phyloP scores from a whole-genome alignment of 176 grass and related monocot genomes.

The Paspalum notatum region DNA sequence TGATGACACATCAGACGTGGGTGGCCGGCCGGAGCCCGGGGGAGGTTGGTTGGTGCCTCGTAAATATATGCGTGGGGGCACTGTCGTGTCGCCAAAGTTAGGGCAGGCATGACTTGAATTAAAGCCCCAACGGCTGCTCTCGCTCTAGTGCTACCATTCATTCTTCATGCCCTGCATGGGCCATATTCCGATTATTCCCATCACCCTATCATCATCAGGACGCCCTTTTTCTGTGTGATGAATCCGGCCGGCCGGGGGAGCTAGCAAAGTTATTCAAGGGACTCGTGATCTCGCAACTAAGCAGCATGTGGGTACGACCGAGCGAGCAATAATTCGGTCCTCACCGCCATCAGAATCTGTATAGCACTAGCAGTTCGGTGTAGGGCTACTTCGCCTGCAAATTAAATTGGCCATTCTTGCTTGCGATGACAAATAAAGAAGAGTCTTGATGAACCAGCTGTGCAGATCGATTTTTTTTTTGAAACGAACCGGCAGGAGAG shows the following conservation, averaged over 20 bases:
- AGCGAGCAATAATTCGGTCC: constrained; percentile 23
- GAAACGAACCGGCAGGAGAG: too few species aligned
- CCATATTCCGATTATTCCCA: neutral
- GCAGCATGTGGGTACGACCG: neutral
- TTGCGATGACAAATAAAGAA: too few species aligned
- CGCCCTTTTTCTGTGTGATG: constrained; percentile 3
- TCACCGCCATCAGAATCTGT: neutral
- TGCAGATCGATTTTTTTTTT: neutral
- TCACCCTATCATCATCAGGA: neutral
- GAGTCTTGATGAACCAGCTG: neutral
- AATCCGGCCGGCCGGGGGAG: neutral
- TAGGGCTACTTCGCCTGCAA: constrained; percentile 7
- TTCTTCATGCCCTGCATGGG: constrained; percentile 14
- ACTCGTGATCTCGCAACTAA: constrained; percentile 49
- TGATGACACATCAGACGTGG: constrained; percentile 25
- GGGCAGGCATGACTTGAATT: constrained; percentile 51
- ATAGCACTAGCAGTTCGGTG: neutral
- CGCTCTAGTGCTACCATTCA: neutral
- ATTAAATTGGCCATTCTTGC: neutral
- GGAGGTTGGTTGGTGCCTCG: neutral
- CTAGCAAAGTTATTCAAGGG: constrained; percentile 23
- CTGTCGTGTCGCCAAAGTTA: constrained; percentile 24
- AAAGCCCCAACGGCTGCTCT: constrained; percentile 29
- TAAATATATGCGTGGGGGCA: constrained; percentile 31
- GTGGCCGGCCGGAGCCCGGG: neutral